Evolutionary conservation across 1,284 basidiomycete genomes (phyloP).

Genomic region (Schizophyllum commune): DNA sequence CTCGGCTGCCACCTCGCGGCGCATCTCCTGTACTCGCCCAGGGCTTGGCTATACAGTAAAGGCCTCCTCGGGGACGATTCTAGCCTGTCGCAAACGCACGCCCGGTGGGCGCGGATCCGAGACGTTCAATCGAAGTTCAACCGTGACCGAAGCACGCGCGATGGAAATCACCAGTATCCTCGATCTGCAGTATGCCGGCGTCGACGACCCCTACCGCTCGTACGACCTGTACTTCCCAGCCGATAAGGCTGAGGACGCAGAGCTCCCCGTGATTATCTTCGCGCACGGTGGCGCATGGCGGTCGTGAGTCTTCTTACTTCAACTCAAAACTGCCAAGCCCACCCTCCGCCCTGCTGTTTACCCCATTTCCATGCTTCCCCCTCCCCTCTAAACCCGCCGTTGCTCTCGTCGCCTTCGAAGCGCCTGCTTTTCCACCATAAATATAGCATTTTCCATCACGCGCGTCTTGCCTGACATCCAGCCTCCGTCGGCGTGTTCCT

Average conservation of each 20-base stretch:
- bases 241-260: background rate
- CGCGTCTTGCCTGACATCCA: background rate
- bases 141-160: background rate
- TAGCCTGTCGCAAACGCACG: no score
- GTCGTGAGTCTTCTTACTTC: constrained; percentile 36
- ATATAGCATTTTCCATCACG: background rate
- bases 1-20: no score
- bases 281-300: constrained; percentile 79
- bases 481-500: background rate
- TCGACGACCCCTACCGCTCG: constrained; percentile 23
- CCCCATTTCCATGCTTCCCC: background rate
- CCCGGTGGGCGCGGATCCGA: no score
- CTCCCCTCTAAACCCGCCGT: no score
- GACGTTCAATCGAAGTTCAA: no score
- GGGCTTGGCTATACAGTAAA: background rate
- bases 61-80: background rate
- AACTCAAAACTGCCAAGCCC: no score
- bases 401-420: background rate
- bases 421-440: constrained; percentile 3
- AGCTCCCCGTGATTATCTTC: constrained; percentile 26
- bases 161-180: constrained; percentile 16
- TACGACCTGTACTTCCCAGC: constrained; percentile 44
- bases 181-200: constrained; percentile 36
- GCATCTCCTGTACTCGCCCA: no score
- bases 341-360: background rate